Evolutionary conservation across 2,329 filamentous ascomycete genomes (phyloP).

Genomic region (Colletotrichum agaves): DNA sequence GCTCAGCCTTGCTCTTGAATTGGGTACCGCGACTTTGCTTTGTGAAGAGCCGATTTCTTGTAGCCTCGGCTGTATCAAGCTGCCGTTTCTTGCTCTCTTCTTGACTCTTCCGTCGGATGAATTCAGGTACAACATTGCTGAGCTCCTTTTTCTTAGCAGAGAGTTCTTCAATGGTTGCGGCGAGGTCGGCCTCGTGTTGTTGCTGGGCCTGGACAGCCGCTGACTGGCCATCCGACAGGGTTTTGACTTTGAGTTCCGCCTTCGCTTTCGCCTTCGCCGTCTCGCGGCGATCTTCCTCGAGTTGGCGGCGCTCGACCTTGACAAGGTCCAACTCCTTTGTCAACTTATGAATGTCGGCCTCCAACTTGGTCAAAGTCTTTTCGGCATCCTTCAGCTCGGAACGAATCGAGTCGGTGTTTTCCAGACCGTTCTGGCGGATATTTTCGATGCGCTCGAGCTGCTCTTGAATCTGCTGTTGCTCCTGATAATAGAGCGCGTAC

Average conservation of each 20-base stretch:
- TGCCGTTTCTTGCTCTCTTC: conserved; percentile 78
- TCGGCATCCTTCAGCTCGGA: conserved; percentile 82
- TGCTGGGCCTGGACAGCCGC: conserved; percentile 78
- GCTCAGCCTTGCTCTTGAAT: conserved; percentile 88
- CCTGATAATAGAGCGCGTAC: conserved; percentile 92
- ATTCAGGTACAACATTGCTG: conserved; percentile 78
- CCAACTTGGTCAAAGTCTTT: conserved; percentile 79
- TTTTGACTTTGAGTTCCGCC: conserved; percentile 85
- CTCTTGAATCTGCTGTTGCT: conserved; percentile 82
- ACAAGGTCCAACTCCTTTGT: conserved; percentile 87
- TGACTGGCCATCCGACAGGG: conserved; percentile 83
- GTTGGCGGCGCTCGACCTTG: conserved; percentile 83
- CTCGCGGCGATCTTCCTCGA: conserved; percentile 90
- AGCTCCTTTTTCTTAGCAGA: conserved; percentile 81
- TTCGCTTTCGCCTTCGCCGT: conserved; percentile 83
- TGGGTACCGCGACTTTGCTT: conserved; percentile 92
- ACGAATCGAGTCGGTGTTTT: conserved; percentile 84
- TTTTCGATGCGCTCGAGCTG: conserved; percentile 87
- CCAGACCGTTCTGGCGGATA: conserved; percentile 81
- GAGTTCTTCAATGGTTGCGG: conserved; percentile 79
- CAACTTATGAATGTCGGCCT: conserved; percentile 81
- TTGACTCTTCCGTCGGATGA: conserved; percentile 76
- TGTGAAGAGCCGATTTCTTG: conserved; percentile 82
- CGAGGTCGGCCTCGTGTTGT: conserved; percentile 77
- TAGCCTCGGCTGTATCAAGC: conserved; percentile 80